Conservation (phyloP, 352 stramenopile species). For the Globisporangium carolinianum region DNA sequence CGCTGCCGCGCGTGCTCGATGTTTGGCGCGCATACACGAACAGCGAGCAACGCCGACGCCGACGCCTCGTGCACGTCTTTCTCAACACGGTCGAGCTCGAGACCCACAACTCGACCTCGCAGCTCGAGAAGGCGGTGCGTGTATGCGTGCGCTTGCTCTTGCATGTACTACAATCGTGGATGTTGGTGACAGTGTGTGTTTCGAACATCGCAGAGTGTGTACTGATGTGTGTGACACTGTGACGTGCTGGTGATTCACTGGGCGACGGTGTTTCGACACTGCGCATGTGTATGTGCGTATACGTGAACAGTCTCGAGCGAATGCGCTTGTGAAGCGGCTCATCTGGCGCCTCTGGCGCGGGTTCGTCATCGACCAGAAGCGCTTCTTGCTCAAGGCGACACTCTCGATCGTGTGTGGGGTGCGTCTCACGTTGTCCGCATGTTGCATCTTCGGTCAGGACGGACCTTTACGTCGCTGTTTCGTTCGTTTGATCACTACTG, state of each 20-base stretch:
- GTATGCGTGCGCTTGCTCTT: neutral
- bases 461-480: too few species aligned
- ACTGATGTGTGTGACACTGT: neutral
- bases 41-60: constrained; percentile 22
- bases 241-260: too few species aligned
- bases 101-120: constrained; percentile 56
- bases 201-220: neutral
- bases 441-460: too few species aligned
- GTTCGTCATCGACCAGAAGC: constrained; percentile 51
- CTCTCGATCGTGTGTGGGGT: constrained; percentile 66
- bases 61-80: constrained; percentile 47
- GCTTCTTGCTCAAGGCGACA: constrained; percentile 61
- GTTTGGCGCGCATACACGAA: constrained; percentile 31
- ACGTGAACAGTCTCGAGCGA: constrained; percentile 28
- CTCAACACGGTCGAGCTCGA: constrained; percentile 56
- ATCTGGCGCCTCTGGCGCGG: constrained; percentile 43
- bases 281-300: neutral
- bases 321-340: constrained; percentile 31
- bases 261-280: too few species aligned
- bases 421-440: constrained; percentile 5
- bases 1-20: constrained; percentile 47
- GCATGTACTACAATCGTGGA: too few species aligned
- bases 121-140: constrained; percentile 37
- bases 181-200: too few species aligned
- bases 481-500: too few species aligned